Evolutionary conservation across 177 flowering plant species (phyloP).

Genomic region (Vitis hybrid): DNA sequence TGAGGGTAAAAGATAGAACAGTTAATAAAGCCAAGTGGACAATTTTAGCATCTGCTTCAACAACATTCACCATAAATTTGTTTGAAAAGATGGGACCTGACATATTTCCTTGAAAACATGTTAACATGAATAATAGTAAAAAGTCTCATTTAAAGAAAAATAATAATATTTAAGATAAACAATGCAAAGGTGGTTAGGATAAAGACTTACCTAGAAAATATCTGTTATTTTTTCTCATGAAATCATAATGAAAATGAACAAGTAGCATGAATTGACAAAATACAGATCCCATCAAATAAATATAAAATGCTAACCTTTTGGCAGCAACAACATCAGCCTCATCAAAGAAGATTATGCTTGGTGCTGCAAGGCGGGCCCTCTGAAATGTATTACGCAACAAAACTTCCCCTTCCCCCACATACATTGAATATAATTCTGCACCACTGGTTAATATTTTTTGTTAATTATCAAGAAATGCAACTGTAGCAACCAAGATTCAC

Average conservation of each 20-base stretch:
- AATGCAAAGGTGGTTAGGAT: neutral
- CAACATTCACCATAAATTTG: no score
- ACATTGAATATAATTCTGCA: constrained; percentile 94
- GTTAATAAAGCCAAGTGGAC: no score
- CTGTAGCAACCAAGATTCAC: neutral
- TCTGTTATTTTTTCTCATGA: neutral
- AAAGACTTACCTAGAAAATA: neutral
- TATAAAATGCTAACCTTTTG: constrained; percentile 50
- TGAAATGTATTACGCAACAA: constrained; percentile 81
- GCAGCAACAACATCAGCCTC: constrained; percentile 88
- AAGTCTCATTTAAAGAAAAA: no score
- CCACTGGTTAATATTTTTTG: constrained; percentile 51
- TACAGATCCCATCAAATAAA: neutral
- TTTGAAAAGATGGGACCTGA: no score
- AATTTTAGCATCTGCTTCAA: no score
- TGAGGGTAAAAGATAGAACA: no score
- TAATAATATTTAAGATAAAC: no score
- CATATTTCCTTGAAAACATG: no score
- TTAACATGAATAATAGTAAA: no score
- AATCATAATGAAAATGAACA: no score
- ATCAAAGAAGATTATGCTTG: constrained; percentile 94
- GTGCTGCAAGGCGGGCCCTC: constrained; percentile 91
- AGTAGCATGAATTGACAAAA: neutral
- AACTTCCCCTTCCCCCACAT: constrained; percentile 99
- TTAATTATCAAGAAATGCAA: neutral